Evolutionary conservation across 495 filamentous ascomycete species (phyloP).

Genomic region (Aspergillus biplanus): DNA sequence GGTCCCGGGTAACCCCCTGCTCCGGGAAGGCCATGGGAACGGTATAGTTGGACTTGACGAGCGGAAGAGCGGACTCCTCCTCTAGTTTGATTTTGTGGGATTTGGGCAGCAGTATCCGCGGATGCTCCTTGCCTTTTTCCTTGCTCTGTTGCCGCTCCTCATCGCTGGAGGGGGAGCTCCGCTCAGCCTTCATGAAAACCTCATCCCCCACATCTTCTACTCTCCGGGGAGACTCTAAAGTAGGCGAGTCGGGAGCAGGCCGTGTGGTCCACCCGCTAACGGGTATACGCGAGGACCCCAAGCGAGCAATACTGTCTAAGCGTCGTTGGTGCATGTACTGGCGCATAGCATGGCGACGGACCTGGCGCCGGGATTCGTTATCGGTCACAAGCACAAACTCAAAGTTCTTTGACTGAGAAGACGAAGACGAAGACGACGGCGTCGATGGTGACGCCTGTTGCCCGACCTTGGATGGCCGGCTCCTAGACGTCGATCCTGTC

Average conservation of each 20-base stretch:
- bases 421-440: too few species aligned
- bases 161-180: constrained; percentile 12
- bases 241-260: constrained; percentile 11
- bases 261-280: constrained; percentile 29
- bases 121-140: constrained; percentile 10
- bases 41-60: constrained; percentile 10
- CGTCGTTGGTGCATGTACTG: constrained; percentile 38
- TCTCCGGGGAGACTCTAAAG: constrained; percentile 16
- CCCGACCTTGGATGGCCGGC: constrained; percentile 16
- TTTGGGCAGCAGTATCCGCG: constrained; percentile 19
- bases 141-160: constrained; percentile 10
- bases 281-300: constrained; percentile 30
- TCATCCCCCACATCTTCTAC: constrained; percentile 21
- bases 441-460: constrained; percentile 5
- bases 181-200: background rate
- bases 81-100: constrained; percentile 22
- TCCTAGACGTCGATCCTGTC: constrained; percentile 15
- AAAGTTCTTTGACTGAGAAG: constrained; percentile 28
- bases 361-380: constrained; percentile 35
- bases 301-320: constrained; percentile 34
- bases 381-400: constrained; percentile 38
- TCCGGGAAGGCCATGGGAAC: constrained; percentile 21
- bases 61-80: constrained; percentile 8
- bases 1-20: constrained; percentile 22
- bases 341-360: constrained; percentile 38